A percentile compares a stretch with the other conserved stretches of the same genome.
phyloP scores from a whole-genome alignment of 2,329 filamentous ascomycete genomes.

The Aspergillus awamori region DNA sequence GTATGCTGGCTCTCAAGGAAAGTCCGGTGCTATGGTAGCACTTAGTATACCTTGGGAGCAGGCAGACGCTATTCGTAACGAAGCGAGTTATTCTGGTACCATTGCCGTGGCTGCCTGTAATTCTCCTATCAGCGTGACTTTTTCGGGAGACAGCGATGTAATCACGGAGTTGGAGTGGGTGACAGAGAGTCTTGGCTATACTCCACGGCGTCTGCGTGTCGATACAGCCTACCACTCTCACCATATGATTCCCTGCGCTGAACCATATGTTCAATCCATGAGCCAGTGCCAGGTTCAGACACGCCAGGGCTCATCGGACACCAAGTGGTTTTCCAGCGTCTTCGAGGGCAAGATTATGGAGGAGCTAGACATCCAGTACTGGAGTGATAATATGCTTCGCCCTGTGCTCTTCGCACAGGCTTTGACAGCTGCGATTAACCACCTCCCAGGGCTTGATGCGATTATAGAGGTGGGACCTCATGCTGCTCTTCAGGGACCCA shows the following conservation, averaged over 20 bases:
- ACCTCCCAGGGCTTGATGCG: constrained; percentile 16
- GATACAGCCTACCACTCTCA: constrained; percentile 25
- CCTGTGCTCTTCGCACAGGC: constrained; percentile 23
- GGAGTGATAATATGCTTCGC: constrained; percentile 27
- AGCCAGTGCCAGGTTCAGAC: not conserved
- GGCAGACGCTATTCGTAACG: constrained; percentile 7
- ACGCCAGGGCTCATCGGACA: not conserved
- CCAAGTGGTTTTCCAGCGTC: constrained; percentile 16
- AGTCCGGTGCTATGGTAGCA: constrained; percentile 17
- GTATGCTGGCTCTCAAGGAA: not conserved
- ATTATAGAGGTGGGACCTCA: constrained; percentile 39
- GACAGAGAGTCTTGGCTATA: constrained; percentile 6
- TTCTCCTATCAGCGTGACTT: constrained; percentile 8
- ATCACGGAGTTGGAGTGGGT: constrained; percentile 12
- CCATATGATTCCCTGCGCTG: constrained; percentile 18
- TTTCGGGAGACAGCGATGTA: constrained; percentile 8
- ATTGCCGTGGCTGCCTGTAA: constrained; percentile 6
- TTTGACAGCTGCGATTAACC: constrained; percentile 21
- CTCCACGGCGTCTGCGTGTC: constrained; percentile 13
- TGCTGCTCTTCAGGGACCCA: constrained; percentile 36
- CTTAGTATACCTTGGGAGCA: constrained; percentile 16
- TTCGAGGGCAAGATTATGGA: constrained; percentile 1
- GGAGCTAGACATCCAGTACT: constrained; percentile 16
- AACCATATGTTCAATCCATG: constrained; percentile 11
- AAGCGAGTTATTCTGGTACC: not conserved